Evolutionary conservation across 768 basidiomycete genomes (phyloP).

Genomic region (Hypsizygus marmoreus): DNA sequence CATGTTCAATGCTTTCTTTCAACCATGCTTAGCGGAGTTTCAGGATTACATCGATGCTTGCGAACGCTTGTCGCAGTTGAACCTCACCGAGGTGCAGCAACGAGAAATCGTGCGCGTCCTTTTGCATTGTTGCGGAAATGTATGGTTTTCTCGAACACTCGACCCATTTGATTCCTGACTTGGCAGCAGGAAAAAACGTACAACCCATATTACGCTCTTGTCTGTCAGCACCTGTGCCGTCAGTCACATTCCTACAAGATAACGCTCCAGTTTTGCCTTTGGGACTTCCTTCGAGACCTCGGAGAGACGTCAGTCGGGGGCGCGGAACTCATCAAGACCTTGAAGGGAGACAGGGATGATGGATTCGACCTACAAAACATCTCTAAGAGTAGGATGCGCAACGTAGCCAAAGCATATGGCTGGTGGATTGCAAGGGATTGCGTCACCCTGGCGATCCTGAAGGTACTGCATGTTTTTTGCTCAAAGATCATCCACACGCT

Average conservation of each 20-base stretch:
- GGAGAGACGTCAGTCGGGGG: slow-evolving; percentile 86
- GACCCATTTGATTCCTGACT: slow-evolving; percentile 2
- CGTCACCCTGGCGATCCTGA: slow-evolving; percentile 73
- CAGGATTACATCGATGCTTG: slow-evolving; percentile 98
- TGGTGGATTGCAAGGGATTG: slow-evolving; percentile 94
- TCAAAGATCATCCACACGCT: not conserved
- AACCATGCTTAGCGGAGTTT: not conserved
- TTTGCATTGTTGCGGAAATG: slow-evolving; percentile 91
- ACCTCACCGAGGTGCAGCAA: slow-evolving; percentile 86
- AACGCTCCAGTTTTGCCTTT: slow-evolving; percentile 91
- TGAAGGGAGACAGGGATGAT: slow-evolving; percentile 49
- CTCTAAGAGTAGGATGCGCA: slow-evolving; percentile 58
- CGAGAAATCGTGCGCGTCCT: slow-evolving; percentile 93
- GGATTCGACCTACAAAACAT: slow-evolving; percentile 53
- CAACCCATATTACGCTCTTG: slow-evolving; percentile 94
- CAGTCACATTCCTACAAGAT: slow-evolving; percentile 84
- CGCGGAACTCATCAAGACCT: slow-evolving; percentile 69
- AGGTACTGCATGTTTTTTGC: slow-evolving; percentile 52
- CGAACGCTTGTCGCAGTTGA: slow-evolving; percentile 82
- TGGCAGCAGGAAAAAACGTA: slow-evolving; percentile 76
- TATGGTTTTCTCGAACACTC: slow-evolving; percentile 27
- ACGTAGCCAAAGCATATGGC: slow-evolving; percentile 83
- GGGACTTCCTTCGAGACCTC: slow-evolving; percentile 94
- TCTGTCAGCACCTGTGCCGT: slow-evolving; percentile 80
- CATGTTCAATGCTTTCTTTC: not conserved